Percentiles rank a stretch among this genome's conserved stretches.
phyloP scores from a whole-genome alignment of 345 rosid genomes.

The Aegle marmelos region DNA sequence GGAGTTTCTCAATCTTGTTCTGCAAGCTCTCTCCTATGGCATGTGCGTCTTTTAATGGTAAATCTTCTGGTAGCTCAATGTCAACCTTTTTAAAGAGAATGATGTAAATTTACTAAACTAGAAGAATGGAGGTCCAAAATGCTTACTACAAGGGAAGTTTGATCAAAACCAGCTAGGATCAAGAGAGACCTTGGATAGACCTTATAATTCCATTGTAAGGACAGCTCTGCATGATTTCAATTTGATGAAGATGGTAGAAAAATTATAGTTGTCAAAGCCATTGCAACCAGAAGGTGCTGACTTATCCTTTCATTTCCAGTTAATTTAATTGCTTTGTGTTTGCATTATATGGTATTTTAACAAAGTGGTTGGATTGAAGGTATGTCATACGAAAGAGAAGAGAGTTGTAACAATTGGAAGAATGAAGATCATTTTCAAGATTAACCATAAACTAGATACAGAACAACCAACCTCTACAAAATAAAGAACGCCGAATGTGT shows the following conservation, averaged over 20 bases:
- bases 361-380: neutral
- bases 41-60: conserved; percentile 77
- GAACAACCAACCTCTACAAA: conserved; percentile 76
- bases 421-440: neutral
- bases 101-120: neutral
- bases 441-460: neutral
- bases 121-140: neutral
- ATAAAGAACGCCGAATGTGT: conserved; percentile 86
- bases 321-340: too few species aligned
- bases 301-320: too few species aligned
- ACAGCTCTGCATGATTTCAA: too few species aligned
- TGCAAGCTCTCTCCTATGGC: conserved; percentile 76
- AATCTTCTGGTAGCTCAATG: conserved; percentile 80
- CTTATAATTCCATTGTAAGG: too few species aligned
- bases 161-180: too few species aligned
- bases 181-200: too few species aligned
- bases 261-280: too few species aligned
- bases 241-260: too few species aligned
- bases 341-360: too few species aligned
- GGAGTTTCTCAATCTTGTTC: conserved; percentile 73
- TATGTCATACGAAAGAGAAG: neutral
- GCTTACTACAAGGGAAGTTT: neutral
- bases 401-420: neutral
- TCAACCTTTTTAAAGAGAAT: conserved; percentile 48
- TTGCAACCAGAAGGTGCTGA: too few species aligned